Evolutionary conservation across 2,329 filamentous ascomycete species (phyloP), one percentile per base, ranked within the genome.

Genomic region (Chrysoporthe deuterocubensis): DNA sequence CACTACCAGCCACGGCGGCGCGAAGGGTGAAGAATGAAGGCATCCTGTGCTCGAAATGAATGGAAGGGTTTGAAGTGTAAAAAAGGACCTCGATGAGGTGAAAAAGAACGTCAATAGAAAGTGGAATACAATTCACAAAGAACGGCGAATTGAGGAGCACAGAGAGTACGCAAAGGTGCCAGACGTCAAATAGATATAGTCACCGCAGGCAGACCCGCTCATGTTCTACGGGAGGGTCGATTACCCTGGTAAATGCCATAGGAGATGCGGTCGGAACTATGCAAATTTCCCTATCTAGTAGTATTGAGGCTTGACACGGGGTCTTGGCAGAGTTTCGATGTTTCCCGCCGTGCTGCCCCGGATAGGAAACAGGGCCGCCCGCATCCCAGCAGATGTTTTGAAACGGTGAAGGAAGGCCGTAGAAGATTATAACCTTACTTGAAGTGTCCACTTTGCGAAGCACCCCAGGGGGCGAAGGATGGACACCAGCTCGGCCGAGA

Each of bases 301-400:
- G 44, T 50, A 52, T 52, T 52, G 26, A 52, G 48, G 48, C 48
- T 52, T 52, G 11, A 52, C 21, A 52, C 26, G 13, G 14, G n/a
- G 9, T 52, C 48, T 52, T 52, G 48, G 48, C 48, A 52, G 26
- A 52, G 48, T 52, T 52, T 52, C 48, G 21, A 52, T 52, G 48
- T 32, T 26, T 52, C 48, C 48, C 48, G 13, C 48, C 5, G 6
- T 52, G 8, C 26, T 52, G 11, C 21, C 48, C 8, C 9, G 26
- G 16, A 52, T 32, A 32, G 48, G 48, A 52, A 52, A 32, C 14
- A 26, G 9, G 26, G 21, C 48, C 48, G 48, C 14, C 14, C 6
- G 6, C n/a, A 32, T 52, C 48, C 48, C 26, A 26, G 48, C 21
- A 32, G 8, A 14, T 14, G 48, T 52, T 52, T 57, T 26, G 26